These are phyloP conservation scores for Cutaneotrichosporon sp. DNA, from an alignment of 1,284 basidiomycete genomes.

Conservation along the genomic window DNA sequence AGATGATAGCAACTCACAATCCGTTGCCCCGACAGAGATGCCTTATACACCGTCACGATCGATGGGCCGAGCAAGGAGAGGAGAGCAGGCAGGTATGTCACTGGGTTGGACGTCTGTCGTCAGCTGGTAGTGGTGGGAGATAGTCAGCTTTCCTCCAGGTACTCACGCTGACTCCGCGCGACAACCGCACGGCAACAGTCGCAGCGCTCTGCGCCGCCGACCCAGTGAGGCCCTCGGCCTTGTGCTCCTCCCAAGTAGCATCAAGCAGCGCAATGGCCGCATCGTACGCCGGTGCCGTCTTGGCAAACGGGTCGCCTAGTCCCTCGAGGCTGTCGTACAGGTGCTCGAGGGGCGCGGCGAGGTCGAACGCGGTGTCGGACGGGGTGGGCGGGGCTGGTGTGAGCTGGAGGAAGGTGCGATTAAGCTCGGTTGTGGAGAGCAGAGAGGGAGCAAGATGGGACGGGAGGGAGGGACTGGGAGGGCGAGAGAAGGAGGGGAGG, in stretches of 20 bases:
- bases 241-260: conserved; percentile 20
- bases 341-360: conserved; percentile 27
- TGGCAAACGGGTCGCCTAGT: conserved; percentile 21
- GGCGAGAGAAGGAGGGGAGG: too few relatives aligned
- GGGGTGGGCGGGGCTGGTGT: conserved; percentile 20
- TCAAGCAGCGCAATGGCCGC: conserved; percentile 21
- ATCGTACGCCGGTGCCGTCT: neutral
- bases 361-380: conserved; percentile 30
- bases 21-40: conserved; percentile 40
- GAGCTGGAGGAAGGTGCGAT: too few relatives aligned
- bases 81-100: conserved; percentile 41
- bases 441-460: neutral
- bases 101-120: conserved; percentile 33
- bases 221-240: conserved; percentile 10
- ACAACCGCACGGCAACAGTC: conserved; percentile 14
- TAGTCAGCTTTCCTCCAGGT: neutral
- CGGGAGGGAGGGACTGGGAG: neutral
- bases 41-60: conserved; percentile 44
- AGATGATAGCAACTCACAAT: conserved; percentile 31
- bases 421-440: neutral
- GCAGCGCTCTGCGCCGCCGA: conserved; percentile 10
- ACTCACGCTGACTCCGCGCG: conserved; percentile 16
- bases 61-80: conserved; percentile 41
- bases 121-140: neutral
- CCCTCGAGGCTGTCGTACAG: conserved; percentile 39